Conservation (phyloP, 2,329 filamentous ascomycete genomes). For the Fusarium metavorans region DNA sequence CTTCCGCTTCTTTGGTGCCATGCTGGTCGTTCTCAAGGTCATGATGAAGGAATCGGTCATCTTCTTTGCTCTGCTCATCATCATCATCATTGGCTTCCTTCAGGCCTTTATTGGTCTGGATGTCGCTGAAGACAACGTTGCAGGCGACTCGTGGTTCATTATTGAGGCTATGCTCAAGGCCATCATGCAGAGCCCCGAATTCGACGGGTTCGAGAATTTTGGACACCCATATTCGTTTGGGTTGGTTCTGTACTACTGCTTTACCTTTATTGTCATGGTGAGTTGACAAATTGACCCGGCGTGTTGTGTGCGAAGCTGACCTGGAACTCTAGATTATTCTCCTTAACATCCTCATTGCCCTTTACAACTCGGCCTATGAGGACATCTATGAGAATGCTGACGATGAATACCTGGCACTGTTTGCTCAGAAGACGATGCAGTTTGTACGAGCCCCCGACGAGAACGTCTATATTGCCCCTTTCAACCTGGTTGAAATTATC, state of each 20-base stretch:
- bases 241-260: constrained; percentile 95
- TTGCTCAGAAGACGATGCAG: constrained; percentile 94
- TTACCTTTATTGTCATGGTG: constrained; percentile 97
- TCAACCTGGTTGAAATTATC: constrained; percentile 93
- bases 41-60: constrained; percentile 96
- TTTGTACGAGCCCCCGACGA: constrained; percentile 97
- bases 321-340: constrained; percentile 69
- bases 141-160: constrained; percentile 79
- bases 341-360: constrained; percentile 94
- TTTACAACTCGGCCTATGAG: constrained; percentile 97
- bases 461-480: constrained; percentile 96
- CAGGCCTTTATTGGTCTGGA: constrained; percentile 96
- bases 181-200: constrained; percentile 92
- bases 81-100: constrained; percentile 88
- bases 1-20: constrained; percentile 95
- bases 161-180: constrained; percentile 87
- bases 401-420: constrained; percentile 95
- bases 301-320: background rate
- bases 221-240: constrained; percentile 94
- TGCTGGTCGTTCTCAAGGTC: constrained; percentile 96
- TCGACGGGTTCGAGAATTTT: constrained; percentile 88
- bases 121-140: constrained; percentile 78
- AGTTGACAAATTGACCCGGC: constrained; percentile 31
- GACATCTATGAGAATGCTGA: constrained; percentile 94
- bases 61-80: constrained; percentile 90